These are phyloP conservation scores for Sparassis latifolia DNA, from an alignment of 1,284 basidiomycete species.

Conservation along the genomic window DNA sequence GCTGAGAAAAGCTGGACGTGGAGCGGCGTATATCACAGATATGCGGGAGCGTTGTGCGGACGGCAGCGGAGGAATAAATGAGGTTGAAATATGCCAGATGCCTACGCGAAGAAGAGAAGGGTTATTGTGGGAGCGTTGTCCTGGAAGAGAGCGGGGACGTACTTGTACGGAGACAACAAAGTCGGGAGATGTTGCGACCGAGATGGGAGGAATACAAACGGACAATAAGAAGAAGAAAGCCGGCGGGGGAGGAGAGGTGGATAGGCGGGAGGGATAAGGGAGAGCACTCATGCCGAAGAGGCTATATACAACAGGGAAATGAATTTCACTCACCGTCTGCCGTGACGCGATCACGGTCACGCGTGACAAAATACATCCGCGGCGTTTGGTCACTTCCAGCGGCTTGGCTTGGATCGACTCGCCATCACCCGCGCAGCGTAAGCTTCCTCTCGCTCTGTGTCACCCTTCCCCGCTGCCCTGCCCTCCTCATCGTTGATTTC, in stretches of 20 bases:
- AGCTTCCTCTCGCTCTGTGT: no score
- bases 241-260: conserved; percentile 25
- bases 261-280: conserved; percentile 25
- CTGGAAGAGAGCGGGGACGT: conserved; percentile 11
- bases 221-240: conserved; percentile 19
- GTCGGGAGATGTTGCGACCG: conserved; percentile 9
- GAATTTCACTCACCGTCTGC: no score
- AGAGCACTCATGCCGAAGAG: conserved; percentile 17
- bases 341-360: no score
- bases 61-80: conserved; percentile 24
- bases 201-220: conserved; percentile 16
- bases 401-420: no score
- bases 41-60: conserved; percentile 21
- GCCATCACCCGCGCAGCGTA: no score
- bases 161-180: conserved; percentile 26
- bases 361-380: no score
- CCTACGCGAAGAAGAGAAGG: conserved; percentile 1
- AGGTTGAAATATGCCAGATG: conserved; percentile 28
- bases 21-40: conserved; percentile 21
- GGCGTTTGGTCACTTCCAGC: no score
- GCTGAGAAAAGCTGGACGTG: conserved; percentile 11
- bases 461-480: no score
- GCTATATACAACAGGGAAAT: conserved; percentile 12
- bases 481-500: no score
- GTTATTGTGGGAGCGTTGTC: conserved; percentile 8